phyloP scores from a whole-genome alignment of 1,139 yeast genomes.

The Suhomyces taliae region DNA sequence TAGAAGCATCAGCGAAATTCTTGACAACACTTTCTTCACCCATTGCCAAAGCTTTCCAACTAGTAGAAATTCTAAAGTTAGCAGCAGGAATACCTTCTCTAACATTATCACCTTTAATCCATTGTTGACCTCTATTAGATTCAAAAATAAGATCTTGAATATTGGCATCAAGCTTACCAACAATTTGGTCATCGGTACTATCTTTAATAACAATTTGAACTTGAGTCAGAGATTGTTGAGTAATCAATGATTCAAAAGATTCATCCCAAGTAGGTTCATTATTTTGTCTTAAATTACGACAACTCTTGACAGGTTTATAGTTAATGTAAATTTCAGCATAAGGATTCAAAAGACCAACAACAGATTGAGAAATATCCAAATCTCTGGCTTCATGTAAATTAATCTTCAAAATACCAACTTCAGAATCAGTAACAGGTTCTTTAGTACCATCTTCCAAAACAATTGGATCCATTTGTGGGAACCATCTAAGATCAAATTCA shows the following conservation, averaged over 20 bases:
- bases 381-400: conserved; percentile 71
- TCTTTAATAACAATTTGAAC: conserved; percentile 60
- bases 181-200: conserved; percentile 45
- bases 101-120: conserved; percentile 47
- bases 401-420: conserved; percentile 71
- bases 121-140: conserved; percentile 52
- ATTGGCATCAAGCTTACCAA: conserved; percentile 55
- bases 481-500: conserved; percentile 63
- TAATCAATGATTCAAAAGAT: conserved; percentile 57
- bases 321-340: conserved; percentile 66
- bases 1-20: conserved; percentile 51
- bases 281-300: conserved; percentile 62
- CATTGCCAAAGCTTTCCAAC: conserved; percentile 72
- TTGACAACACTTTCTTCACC: conserved; percentile 51
- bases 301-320: conserved; percentile 50
- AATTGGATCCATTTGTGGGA: conserved; percentile 53
- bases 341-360: conserved; percentile 71
- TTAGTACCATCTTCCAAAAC: conserved; percentile 51
- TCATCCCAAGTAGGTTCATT: conserved; percentile 76
- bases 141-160: conserved; percentile 56
- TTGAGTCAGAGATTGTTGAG: conserved; percentile 56
- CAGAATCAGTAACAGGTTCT: conserved; percentile 52
- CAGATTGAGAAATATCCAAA: conserved; percentile 62
- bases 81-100: conserved; percentile 41
- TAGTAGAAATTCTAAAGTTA: conserved; percentile 51